These are phyloP conservation scores for Coccomyxa subellipsoidea DNA, from an alignment of 163 green algal species.

Conservation along the genomic window DNA sequence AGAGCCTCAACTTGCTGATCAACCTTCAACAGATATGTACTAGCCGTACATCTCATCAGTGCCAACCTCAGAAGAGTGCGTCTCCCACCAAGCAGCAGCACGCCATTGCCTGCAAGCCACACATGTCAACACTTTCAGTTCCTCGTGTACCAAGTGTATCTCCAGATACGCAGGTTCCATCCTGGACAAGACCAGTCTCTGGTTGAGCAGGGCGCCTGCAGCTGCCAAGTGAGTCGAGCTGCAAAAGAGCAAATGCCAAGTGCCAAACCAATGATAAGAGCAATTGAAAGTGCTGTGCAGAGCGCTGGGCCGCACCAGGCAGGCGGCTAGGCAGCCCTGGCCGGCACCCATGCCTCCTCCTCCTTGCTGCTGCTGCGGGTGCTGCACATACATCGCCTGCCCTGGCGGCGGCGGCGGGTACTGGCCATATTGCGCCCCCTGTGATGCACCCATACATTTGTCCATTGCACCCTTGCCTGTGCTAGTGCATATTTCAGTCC, in stretches of 20 bases:
- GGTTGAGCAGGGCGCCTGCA: too few species aligned
- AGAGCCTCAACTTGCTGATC: too few species aligned
- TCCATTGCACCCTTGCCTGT: not conserved
- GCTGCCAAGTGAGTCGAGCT: too few species aligned
- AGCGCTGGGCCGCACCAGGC: not conserved
- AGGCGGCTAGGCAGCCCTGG: not conserved
- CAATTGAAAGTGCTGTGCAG: too few species aligned
- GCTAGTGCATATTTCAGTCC: too few species aligned
- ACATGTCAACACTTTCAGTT: not conserved
- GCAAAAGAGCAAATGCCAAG: too few species aligned
- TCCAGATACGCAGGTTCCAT: too few species aligned
- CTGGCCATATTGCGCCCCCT: not conserved
- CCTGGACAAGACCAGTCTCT: too few species aligned
- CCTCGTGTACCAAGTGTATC: too few species aligned
- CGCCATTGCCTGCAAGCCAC: not conserved
- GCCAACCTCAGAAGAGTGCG: not conserved
- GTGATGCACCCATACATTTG: not conserved
- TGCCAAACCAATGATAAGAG: too few species aligned
- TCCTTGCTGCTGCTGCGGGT: not conserved
- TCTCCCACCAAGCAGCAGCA: slow-evolving; percentile 6
- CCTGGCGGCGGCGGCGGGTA: not conserved
- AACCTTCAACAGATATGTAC: not conserved
- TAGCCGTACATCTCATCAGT: not conserved
- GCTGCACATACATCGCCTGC: not conserved
- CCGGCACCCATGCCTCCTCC: not conserved